phyloP scores from a whole-genome alignment of 23 red algal species.

The Chondrus crispus region DNA sequence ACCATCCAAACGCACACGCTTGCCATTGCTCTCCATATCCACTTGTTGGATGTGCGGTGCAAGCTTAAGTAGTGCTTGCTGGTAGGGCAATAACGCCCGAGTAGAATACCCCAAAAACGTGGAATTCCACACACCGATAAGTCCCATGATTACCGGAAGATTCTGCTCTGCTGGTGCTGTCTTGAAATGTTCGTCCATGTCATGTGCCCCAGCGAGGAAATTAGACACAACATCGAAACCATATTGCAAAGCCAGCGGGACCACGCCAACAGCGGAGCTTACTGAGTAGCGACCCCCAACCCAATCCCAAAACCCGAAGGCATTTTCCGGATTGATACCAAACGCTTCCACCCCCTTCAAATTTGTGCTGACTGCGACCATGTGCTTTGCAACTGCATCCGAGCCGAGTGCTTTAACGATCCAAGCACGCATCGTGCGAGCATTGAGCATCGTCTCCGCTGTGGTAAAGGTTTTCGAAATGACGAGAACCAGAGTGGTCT shows the following conservation, averaged over 20 bases:
- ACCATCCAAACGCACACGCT: constrained; percentile 87
- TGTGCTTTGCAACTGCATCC: constrained; percentile 78
- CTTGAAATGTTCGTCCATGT: constrained; percentile 84
- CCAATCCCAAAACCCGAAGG: constrained; percentile 99
- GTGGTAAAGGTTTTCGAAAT: constrained; percentile 98
- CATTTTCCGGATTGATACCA: constrained; percentile 84
- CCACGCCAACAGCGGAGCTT: constrained; percentile 84
- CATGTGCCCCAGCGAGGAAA: constrained; percentile 83
- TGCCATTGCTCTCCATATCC: constrained; percentile 99
- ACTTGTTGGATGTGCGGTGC: constrained; percentile 98
- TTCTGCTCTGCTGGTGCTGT: constrained; percentile 67
- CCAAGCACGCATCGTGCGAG: constrained; percentile 90
- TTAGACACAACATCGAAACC: constrained; percentile 75
- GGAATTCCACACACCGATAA: constrained; percentile 96
- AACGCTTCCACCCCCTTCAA: constrained; percentile 69
- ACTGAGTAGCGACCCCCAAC: constrained; percentile 96
- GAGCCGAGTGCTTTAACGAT: constrained; percentile 59
- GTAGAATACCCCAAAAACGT: constrained; percentile 82
- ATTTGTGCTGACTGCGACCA: constrained; percentile 91
- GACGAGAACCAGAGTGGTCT: constrained; percentile 92
- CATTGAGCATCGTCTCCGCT: constrained; percentile 97
- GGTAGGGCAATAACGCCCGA: constrained; percentile 91
- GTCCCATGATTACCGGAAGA: constrained; percentile 84
- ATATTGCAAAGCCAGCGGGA: constrained; percentile 95
- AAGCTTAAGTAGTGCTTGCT: constrained; percentile 88